Evolutionary conservation across 768 basidiomycete species (phyloP).

Genomic region (Hygrocybe coccinea): DNA sequence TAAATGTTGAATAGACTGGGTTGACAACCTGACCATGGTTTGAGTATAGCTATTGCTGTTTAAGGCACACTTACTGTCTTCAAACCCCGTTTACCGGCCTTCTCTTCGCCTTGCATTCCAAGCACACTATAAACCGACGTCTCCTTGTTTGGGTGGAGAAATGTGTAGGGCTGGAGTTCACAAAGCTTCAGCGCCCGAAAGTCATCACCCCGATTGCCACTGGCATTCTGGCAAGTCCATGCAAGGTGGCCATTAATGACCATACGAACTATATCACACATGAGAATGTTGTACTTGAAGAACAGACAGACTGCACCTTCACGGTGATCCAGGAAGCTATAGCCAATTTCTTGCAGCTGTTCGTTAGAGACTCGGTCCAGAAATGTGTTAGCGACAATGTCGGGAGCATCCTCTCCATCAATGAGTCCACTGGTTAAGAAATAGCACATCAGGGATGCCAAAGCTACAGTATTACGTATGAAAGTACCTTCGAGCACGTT

Average conservation of each 20-base stretch:
- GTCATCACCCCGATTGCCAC: slow-evolving; percentile 31
- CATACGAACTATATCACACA: slow-evolving; percentile 15
- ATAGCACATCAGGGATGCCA: neutral
- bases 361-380: slow-evolving; percentile 24
- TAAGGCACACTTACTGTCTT: slow-evolving; percentile 17
- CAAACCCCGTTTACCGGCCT: slow-evolving; percentile 21
- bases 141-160: slow-evolving; percentile 22
- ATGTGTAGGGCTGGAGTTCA: slow-evolving; percentile 25
- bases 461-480: neutral
- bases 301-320: slow-evolving; percentile 19
- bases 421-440: slow-evolving; percentile 17
- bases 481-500: slow-evolving; percentile 16
- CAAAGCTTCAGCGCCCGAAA: slow-evolving; percentile 22
- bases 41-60: neutral
- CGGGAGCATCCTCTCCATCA: slow-evolving; percentile 26
- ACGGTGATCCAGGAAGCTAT: slow-evolving; percentile 25
- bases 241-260: slow-evolving; percentile 25
- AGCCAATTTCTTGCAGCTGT: slow-evolving; percentile 20
- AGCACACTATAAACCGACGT: slow-evolving; percentile 19
- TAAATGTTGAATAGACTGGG: slow-evolving; percentile 26
- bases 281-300: neutral
- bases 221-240: slow-evolving; percentile 26
- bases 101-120: slow-evolving; percentile 27
- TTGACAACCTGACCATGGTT: slow-evolving; percentile 22
- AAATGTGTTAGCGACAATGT: slow-evolving; percentile 31